Conservation (phyloP, 148 eudicot genomes). For the Diospyros lotus region DNA sequence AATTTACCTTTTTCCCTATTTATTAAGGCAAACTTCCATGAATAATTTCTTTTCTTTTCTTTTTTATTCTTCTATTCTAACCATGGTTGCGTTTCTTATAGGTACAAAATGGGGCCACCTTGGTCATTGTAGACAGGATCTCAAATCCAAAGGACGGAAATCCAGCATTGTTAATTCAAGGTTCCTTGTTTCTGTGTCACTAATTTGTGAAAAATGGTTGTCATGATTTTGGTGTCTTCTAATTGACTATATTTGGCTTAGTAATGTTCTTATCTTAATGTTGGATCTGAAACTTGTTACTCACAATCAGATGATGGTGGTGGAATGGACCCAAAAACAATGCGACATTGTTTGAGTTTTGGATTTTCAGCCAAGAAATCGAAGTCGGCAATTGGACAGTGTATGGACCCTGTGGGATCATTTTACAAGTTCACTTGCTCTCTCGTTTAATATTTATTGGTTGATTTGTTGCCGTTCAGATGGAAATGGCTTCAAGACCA, state of each 20-base stretch:
- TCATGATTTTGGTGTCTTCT: slow-evolving; percentile 6
- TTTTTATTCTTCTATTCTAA: slow-evolving; percentile 7
- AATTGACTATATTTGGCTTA: neutral
- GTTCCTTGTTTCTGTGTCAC: slow-evolving; percentile 26
- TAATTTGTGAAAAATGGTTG: slow-evolving; percentile 4
- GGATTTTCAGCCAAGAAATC: slow-evolving; percentile 92
- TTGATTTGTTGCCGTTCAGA: slow-evolving; percentile 54
- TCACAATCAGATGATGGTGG: slow-evolving; percentile 79
- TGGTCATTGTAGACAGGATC: slow-evolving; percentile 66
- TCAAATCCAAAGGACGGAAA: slow-evolving; percentile 76
- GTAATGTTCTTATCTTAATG: neutral
- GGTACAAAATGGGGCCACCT: slow-evolving; percentile 90
- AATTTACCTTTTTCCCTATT: no score
- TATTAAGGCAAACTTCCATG: neutral
- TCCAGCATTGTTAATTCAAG: slow-evolving; percentile 76
- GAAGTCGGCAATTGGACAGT: slow-evolving; percentile 73
- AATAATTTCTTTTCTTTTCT: neutral
- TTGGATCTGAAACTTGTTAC: slow-evolving; percentile 24
- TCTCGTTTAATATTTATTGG: slow-evolving; percentile 9
- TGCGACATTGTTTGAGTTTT: slow-evolving; percentile 87
- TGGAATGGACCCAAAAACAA: slow-evolving; percentile 89
- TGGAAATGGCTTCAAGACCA: slow-evolving; percentile 99
- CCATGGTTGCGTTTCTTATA: slow-evolving; percentile 33
- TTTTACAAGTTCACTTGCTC: neutral
- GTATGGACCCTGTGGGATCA: slow-evolving; percentile 33